Evolutionary conservation across 192 early-diverging fungal species (phyloP), one percentile per base, ranked within the genome.

Genomic region (Fimicolochytrium jonesii): DNA sequence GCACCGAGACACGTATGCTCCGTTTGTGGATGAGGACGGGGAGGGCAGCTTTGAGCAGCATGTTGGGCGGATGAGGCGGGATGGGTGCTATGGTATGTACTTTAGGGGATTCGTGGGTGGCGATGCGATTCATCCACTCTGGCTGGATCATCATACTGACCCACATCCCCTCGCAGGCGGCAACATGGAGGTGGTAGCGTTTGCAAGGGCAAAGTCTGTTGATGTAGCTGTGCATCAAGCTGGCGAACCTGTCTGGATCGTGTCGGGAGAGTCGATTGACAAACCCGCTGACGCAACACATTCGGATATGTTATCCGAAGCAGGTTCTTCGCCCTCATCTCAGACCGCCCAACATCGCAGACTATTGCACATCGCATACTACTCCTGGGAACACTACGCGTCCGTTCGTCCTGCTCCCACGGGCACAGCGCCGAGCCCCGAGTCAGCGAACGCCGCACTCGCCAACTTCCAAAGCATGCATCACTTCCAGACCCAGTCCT

Each of bases 171-270:
- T n/a, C n/a, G n/a, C n/a, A n/a, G n/a, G n/a, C n/a, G 70, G 57
- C 13, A 77, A 77, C 57, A 31, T 77, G 25, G 75, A 77, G 64
- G 30, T 77, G 31, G 75, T 74, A 11, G 75, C 71, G 6, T 73
- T 61, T 47, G 61, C 71, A 6, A 1, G 71, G 2, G 71, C 59
- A 4, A 18, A 51, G 15, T n/a, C 29, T 0, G 36, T 59, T 26
- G 64, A 56, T 36, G 54, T 77, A 28, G 59, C 51, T 26, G 74
- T 77, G 28, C 75, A 77, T 53, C 70, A 77, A 56, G 30, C 47
- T 7, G 70, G 71, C 2, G 49, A 61, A 45, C 44, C 67, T 23
- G 47, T 53, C 32, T 75, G 73, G 73, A 37, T 67, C 23, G 55
- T 75, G 7, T 23, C 32, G 15, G 49, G 59, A n/a, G n/a, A n/a